Evolutionary conservation across 345 rosid species (phyloP).

Genomic region (Lepidium didymum): DNA sequence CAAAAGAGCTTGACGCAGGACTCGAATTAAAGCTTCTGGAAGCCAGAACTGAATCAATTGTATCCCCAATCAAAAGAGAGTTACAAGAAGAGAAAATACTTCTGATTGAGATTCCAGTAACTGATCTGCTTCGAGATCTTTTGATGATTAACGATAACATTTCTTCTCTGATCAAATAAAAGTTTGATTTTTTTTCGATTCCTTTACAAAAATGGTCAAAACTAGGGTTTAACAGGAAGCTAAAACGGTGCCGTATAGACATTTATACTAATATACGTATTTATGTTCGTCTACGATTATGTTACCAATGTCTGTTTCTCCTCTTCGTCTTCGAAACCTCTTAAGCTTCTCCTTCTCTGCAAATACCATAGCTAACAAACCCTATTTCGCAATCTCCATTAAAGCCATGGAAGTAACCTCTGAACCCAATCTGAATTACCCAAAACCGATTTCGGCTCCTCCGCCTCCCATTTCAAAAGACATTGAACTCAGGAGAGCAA

Average conservation of each 20-base stretch:
- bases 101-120: not conserved
- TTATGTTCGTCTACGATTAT: not conserved
- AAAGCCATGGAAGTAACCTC: constrained; percentile 24
- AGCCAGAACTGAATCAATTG: not conserved
- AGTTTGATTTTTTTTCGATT: not conserved
- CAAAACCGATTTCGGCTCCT: constrained; percentile 70
- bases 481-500: constrained; percentile 65
- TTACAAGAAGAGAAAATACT: not conserved
- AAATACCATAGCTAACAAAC: constrained; percentile 24
- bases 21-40: constrained; percentile 19
- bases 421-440: constrained; percentile 32
- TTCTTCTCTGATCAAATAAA: not conserved
- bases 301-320: not conserved
- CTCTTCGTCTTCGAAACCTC: constrained; percentile 13
- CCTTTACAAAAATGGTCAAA: not conserved
- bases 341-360: constrained; percentile 1
- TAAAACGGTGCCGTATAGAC: not conserved
- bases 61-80: not conserved
- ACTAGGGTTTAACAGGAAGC: not conserved
- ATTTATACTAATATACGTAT: not conserved
- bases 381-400: constrained; percentile 12
- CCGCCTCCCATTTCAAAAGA: constrained; percentile 63
- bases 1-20: not conserved
- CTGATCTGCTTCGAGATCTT: constrained; percentile 20
- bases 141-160: constrained; percentile 30